Percentiles rank a stretch among this genome's conserved stretches.
Evolutionary conservation across 176 grass and related monocot genomes (phyloP).

Genomic region (Bothriochloa decipiens): DNA sequence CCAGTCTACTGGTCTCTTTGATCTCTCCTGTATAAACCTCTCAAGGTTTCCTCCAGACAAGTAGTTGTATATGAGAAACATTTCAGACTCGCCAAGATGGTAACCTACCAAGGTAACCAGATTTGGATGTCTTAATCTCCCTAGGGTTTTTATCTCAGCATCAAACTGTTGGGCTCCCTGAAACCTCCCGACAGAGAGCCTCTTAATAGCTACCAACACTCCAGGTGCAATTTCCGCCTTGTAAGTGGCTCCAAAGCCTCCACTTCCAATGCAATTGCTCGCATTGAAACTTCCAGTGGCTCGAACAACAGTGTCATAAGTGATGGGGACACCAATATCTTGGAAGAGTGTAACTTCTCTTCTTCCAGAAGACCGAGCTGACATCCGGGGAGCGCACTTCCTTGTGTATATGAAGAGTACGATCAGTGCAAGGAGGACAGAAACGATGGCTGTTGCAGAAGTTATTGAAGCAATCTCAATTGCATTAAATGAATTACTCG

Average conservation of each 20-base stretch:
- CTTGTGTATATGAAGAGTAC: constrained; percentile 92
- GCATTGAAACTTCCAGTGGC: constrained; percentile 93
- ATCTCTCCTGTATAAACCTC: constrained; percentile 96
- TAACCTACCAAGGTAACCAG: constrained; percentile 94
- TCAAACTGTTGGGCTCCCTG: constrained; percentile 89
- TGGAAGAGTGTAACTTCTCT: constrained; percentile 79
- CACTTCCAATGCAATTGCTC: constrained; percentile 97
- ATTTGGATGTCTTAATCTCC: constrained; percentile 81
- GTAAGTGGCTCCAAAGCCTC: constrained; percentile 95
- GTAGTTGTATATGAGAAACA: constrained; percentile 99
- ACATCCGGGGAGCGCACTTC: constrained; percentile 70
- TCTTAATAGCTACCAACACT: constrained; percentile 93
- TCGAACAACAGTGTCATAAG: constrained; percentile 81
- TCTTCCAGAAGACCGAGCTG: constrained; percentile 61
- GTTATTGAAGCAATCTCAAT: constrained; percentile 98
- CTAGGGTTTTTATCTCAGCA: constrained; percentile 97
- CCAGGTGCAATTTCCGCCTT: constrained; percentile 95
- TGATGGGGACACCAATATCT: constrained; percentile 76
- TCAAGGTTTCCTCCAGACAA: constrained; percentile 89
- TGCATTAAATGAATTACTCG: constrained; percentile 68
- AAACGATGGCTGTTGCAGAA: constrained; percentile 88
- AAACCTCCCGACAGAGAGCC: constrained; percentile 87
- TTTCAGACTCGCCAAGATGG: constrained; percentile 94
- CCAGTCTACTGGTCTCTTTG: constrained; percentile 75
- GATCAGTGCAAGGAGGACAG: constrained; percentile 90